A percentile compares a stretch with the other conserved stretches of the same genome.
phyloP scores from a whole-genome alignment of 1,284 basidiomycete species.

The Veloporphyrellus conicus region DNA sequence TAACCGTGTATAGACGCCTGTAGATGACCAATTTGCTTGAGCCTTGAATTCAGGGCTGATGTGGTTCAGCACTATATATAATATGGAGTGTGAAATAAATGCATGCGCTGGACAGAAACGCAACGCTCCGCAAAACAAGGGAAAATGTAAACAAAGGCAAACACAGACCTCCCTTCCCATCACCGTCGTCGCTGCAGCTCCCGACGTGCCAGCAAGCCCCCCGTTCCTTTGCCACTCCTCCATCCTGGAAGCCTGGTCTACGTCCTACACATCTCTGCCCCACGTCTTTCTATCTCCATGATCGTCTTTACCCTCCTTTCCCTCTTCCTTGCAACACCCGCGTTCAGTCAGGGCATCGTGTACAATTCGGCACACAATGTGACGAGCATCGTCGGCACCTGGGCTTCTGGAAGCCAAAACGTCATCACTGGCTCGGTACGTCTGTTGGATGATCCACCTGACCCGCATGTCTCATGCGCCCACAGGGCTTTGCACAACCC shows the following conservation, averaged over 20 bases:
- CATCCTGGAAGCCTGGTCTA: slow-evolving; percentile 1
- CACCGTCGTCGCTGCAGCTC: slow-evolving; percentile 11
- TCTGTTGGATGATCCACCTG: neutral
- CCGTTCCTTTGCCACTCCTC: neutral
- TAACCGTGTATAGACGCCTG: too few species aligned
- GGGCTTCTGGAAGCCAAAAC: slow-evolving; percentile 72
- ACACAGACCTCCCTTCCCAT: slow-evolving; percentile 13
- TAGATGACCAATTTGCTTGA: too few species aligned
- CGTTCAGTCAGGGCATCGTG: slow-evolving; percentile 36
- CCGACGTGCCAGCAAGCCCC: slow-evolving; percentile 5
- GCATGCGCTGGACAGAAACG: slow-evolving; percentile 2
- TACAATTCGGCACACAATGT: slow-evolving; percentile 49
- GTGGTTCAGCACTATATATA: too few species aligned
- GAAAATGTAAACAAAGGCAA: slow-evolving; percentile 23
- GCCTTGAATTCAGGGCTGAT: too few species aligned
- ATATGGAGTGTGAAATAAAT: neutral
- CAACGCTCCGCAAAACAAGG: slow-evolving; percentile 10
- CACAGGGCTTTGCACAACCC: slow-evolving; percentile 79
- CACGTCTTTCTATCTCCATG: slow-evolving; percentile 12
- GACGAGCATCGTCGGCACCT: slow-evolving; percentile 73
- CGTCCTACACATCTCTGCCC: neutral
- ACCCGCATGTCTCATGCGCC: neutral
- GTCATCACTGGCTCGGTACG: slow-evolving; percentile 75
- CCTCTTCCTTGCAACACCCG: slow-evolving; percentile 30
- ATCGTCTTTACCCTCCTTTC: slow-evolving; percentile 20